Evolutionary conservation across 306 rosid genomes (phyloP).

Genomic region (Comarum palustre): DNA sequence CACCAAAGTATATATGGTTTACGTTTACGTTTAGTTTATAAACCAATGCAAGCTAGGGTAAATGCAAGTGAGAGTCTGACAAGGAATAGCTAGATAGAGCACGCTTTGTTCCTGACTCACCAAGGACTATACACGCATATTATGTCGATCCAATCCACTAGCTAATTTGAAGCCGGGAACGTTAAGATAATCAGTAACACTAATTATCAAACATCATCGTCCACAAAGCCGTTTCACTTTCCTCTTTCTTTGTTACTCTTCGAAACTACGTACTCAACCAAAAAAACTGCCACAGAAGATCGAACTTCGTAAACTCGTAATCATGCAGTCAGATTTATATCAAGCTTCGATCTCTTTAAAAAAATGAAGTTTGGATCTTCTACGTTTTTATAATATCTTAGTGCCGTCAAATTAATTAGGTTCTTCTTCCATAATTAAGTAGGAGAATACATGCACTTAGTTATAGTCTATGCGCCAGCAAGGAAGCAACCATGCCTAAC

Average conservation of each 20-base stretch:
- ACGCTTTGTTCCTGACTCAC: conserved; percentile 14
- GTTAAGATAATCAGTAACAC: not conserved
- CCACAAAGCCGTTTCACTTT: not conserved
- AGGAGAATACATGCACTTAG: not conserved
- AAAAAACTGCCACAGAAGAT: not conserved
- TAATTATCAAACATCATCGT: not conserved
- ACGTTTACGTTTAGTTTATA: no score
- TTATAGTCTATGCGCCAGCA: not conserved
- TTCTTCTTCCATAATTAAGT: not conserved
- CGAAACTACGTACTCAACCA: not conserved
- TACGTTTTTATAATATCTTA: not conserved
- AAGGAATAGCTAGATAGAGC: conserved; percentile 11
- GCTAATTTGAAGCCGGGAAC: not conserved
- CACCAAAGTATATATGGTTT: no score
- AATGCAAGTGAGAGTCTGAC: conserved; percentile 55
- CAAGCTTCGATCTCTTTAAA: no score
- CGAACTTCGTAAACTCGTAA: not conserved
- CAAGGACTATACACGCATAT: not conserved
- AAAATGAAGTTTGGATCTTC: not conserved
- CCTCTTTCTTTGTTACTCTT: not conserved
- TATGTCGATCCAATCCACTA: not conserved
- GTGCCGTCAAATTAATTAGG: not conserved
- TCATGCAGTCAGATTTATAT: not conserved
- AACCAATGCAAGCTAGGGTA: no score
- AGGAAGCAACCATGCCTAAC: not conserved